Evolutionary conservation across 306 rosid species (phyloP).

Genomic region (Pyrus pyrifolia): DNA sequence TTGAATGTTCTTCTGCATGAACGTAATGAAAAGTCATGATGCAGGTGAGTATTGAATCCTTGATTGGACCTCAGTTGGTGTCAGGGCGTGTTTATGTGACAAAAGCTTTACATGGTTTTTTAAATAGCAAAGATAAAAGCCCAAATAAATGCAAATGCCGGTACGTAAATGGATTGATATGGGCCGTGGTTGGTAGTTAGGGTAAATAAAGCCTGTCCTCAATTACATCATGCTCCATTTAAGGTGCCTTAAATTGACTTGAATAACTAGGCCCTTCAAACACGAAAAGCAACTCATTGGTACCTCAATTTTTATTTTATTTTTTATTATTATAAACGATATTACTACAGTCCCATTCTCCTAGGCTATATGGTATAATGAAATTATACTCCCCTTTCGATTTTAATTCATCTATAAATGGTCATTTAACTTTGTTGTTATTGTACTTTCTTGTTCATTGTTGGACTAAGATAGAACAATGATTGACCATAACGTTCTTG

Average conservation of each 20-base stretch:
- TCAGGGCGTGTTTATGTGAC: constrained; percentile 8
- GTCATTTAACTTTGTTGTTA: too few species aligned
- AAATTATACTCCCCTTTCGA: too few species aligned
- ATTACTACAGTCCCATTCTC: too few species aligned
- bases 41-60: neutral
- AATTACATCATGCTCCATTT: neutral
- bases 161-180: neutral
- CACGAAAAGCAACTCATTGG: neutral
- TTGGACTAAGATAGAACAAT: too few species aligned
- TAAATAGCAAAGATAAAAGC: constrained; percentile 2
- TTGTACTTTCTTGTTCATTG: too few species aligned
- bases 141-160: constrained; percentile 19
- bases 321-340: too few species aligned
- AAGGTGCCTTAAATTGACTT: neutral
- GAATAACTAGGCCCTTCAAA: neutral
- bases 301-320: neutral
- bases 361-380: too few species aligned
- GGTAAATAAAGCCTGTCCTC: neutral
- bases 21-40: neutral
- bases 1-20: neutral
- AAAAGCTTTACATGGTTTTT: neutral
- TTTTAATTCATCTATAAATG: too few species aligned
- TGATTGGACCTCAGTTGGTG: constrained; percentile 1
- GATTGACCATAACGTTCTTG: too few species aligned
- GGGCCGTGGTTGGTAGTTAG: constrained; percentile 13